These are phyloP conservation scores for Yamadazyma kanchanaburiensis DNA, from an alignment of 1,139 yeast genomes.

Conservation along the genomic window DNA sequence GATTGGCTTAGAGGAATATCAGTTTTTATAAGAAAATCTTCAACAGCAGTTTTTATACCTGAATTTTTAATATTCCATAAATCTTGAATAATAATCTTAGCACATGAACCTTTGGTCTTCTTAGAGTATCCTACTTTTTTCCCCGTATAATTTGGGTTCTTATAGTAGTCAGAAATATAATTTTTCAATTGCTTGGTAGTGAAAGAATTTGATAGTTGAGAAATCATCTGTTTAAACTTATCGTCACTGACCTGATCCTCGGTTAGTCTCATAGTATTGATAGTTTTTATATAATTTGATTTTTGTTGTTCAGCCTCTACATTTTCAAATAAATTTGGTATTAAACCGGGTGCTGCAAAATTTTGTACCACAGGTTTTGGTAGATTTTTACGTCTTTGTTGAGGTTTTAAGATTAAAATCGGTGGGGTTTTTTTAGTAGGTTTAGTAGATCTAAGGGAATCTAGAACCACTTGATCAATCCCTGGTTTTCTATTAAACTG, in stretches of 20 bases:
- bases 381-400: not conserved
- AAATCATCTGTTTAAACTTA: slow-evolving; percentile 4
- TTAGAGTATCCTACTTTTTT: slow-evolving; percentile 2
- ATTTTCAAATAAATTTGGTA: slow-evolving; percentile 1
- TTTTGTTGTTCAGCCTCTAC: not conserved
- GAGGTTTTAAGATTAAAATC: slow-evolving; percentile 5
- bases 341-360: not conserved
- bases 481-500: slow-evolving; percentile 4
- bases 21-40: slow-evolving; percentile 38
- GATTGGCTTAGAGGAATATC: slow-evolving; percentile 34
- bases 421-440: slow-evolving; percentile 5
- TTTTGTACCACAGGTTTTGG: not conserved
- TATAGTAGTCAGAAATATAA: slow-evolving; percentile 14
- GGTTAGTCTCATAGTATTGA: slow-evolving; percentile 7
- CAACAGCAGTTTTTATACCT: slow-evolving; percentile 26
- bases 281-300: slow-evolving; percentile 7
- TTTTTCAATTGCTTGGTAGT: slow-evolving; percentile 18
- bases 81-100: slow-evolving; percentile 25
- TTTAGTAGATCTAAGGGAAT: slow-evolving; percentile 14
- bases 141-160: slow-evolving; percentile 2
- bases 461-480: slow-evolving; percentile 13
- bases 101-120: slow-evolving; percentile 13
- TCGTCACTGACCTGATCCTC: slow-evolving; percentile 8
- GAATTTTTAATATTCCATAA: slow-evolving; percentile 39
- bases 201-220: slow-evolving; percentile 16